Evolutionary conservation across 441 rosid genomes (phyloP), one percentile per base, ranked within the genome.

Genomic region (Erysimum cheiri): DNA sequence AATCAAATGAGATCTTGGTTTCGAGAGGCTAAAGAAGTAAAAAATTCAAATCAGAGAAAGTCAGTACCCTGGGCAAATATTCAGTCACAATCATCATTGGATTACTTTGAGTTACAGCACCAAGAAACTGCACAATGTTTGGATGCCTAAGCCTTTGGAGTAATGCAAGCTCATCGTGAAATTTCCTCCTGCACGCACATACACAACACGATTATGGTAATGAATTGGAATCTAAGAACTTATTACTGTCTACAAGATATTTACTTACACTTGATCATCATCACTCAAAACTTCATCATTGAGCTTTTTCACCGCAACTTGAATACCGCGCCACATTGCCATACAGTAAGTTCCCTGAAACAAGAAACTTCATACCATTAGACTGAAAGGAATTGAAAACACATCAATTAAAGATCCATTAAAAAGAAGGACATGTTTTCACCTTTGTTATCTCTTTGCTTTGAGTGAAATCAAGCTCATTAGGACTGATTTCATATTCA

Each of bases 11-110:
- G 56, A 58, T 68, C 17, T 3, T 61, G 8, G n/a, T 54, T 48
- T 57, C 67, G 3, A 24, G 44, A 65, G 60, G n/a, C 48, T 37
- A 44, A 50, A 9, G 9, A 31, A 7, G 8, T 0, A 39, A 15
- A 6, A 3, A 44, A 33, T 47, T 64, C 5, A 56, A 67, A 29
- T 26, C 1, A 58, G 50, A 41, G 33, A 39, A 37, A 28, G 26
- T 55, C 58, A 33, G 50, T 57, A 93, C 96, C 96, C 91, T 88
- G 13, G 91, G 96, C 63, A 94, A 76, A 76, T 89, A 94, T 74
- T 91, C 98, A 14, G 90, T 94, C 54, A 94, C 97, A 75, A 91
- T 94, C 97, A 94, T 94, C 98, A 94, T 88, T 39, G 98, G 97
- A 72, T 89, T 91, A 80, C 85, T 94, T 72, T 90, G 98, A 19